These are phyloP conservation scores for Pythium myriotylum DNA, from an alignment of 352 stramenopile genomes.

Conservation along the genomic window DNA sequence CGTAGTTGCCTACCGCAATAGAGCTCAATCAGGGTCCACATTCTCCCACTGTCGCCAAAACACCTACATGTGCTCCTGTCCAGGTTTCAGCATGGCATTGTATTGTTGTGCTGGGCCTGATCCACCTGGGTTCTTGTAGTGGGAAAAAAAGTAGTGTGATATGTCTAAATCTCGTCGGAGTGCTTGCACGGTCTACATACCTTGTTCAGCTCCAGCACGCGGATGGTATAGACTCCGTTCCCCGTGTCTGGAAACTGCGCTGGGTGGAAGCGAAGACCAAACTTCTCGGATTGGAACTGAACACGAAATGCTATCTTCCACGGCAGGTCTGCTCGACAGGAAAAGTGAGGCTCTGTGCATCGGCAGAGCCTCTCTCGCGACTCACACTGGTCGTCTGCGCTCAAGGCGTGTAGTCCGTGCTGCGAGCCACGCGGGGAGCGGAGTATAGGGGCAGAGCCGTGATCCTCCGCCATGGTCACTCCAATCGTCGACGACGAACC, in stretches of 20 bases:
- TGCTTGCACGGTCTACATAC: conserved; percentile 14
- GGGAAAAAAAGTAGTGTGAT: too few relatives aligned
- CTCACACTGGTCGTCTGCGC: conserved; percentile 21
- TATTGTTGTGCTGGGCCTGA: conserved; percentile 69
- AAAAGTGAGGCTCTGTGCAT: too few relatives aligned
- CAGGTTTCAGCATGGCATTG: conserved; percentile 60
- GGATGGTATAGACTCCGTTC: conserved; percentile 85
- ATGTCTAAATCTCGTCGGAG: not conserved
- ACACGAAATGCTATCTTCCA: conserved; percentile 87
- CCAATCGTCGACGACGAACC: not conserved
- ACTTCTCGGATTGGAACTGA: conserved; percentile 80
- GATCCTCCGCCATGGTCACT: conserved; percentile 6
- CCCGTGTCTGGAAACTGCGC: conserved; percentile 81
- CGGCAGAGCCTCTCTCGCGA: not conserved
- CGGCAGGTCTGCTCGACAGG: conserved; percentile 34
- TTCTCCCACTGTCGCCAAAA: not conserved
- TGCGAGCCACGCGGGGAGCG: conserved; percentile 26
- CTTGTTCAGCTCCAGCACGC: conserved; percentile 75
- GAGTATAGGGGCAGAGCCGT: conserved; percentile 15
- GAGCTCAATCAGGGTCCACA: not conserved
- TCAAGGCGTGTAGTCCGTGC: not conserved
- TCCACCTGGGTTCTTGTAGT: conserved; percentile 38
- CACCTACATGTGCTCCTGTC: conserved; percentile 61
- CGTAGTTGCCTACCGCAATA: conserved; percentile 49
- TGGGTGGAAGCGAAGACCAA: conserved; percentile 76